These are phyloP conservation scores for Leucosporidium yakuticum DNA, from an alignment of 768 basidiomycete species.

Conservation along the genomic window DNA sequence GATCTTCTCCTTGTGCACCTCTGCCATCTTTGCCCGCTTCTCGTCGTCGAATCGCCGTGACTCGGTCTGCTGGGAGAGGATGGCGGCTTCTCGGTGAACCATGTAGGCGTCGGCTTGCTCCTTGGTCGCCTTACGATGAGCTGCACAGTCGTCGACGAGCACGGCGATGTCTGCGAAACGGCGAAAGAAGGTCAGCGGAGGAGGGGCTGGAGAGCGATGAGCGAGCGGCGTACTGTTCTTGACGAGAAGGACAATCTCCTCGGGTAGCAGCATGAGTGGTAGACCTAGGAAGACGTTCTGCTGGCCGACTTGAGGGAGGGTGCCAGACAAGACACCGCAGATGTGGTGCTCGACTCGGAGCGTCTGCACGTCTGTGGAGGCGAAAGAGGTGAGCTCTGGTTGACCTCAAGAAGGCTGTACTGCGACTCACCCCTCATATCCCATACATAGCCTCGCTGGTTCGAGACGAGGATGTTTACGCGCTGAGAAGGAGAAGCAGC, in stretches of 20 bases:
- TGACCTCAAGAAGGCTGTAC: not conserved
- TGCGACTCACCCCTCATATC: slow-evolving; percentile 63
- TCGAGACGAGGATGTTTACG: slow-evolving; percentile 63
- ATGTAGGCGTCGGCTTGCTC: slow-evolving; percentile 32
- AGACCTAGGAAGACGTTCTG: slow-evolving; percentile 94
- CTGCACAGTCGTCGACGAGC: slow-evolving; percentile 64
- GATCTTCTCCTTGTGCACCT: slow-evolving; percentile 51
- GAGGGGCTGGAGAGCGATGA: not conserved
- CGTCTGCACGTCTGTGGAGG: slow-evolving; percentile 61
- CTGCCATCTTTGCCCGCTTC: slow-evolving; percentile 52
- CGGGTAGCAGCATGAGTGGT: slow-evolving; percentile 80
- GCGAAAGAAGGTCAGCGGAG: not conserved
- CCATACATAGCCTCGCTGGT: slow-evolving; percentile 81
- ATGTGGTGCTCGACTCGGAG: slow-evolving; percentile 74
- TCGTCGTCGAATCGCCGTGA: slow-evolving; percentile 48
- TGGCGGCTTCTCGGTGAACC: slow-evolving; percentile 42
- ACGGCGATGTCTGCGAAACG: slow-evolving; percentile 59
- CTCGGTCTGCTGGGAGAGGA: slow-evolving; percentile 53
- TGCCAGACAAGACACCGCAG: slow-evolving; percentile 79
- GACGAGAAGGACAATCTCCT: slow-evolving; percentile 84
- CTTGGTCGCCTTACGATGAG: slow-evolving; percentile 45
- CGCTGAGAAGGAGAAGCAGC: slow-evolving; percentile 1
- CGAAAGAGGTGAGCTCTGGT: not conserved
- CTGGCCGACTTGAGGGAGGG: slow-evolving; percentile 87
- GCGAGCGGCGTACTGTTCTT: slow-evolving; percentile 56